Percentiles rank a stretch among this genome's conserved stretches.
Evolutionary conservation across 1,139 yeast genomes (phyloP).

Genomic region (Casaregolazyma lundiana): DNA sequence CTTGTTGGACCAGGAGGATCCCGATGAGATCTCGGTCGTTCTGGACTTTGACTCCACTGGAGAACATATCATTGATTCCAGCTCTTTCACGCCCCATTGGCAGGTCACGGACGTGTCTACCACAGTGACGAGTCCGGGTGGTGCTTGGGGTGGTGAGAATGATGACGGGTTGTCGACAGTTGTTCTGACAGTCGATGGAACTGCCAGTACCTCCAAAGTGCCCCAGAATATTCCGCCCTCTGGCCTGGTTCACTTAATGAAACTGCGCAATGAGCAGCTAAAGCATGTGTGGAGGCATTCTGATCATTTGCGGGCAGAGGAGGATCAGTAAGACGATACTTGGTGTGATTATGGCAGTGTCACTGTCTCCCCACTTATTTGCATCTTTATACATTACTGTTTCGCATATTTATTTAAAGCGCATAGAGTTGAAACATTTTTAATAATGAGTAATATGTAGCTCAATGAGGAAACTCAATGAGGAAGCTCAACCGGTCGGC

Average conservation of each 20-base stretch:
- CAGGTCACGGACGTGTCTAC: conserved; percentile 28
- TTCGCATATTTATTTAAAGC: too few species aligned
- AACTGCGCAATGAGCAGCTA: conserved; percentile 24
- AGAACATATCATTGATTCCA: conserved; percentile 24
- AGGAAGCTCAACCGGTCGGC: too few species aligned
- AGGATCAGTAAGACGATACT: background rate
- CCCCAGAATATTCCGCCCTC: conserved; percentile 2
- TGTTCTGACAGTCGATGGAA: conserved; percentile 22
- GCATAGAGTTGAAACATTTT: too few species aligned
- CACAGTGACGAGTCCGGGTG: conserved; percentile 18
- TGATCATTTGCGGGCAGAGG: too few species aligned
- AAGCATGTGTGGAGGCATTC: conserved; percentile 8
- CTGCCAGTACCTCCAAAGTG: conserved; percentile 14
- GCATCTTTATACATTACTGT: too few species aligned
- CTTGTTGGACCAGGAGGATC: conserved; percentile 27
- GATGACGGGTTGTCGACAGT: conserved; percentile 15
- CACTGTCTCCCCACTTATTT: too few species aligned
- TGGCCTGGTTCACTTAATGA: conserved; percentile 19
- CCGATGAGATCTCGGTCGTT: conserved; percentile 32
- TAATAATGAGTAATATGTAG: too few species aligned
- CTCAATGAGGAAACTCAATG: too few species aligned
- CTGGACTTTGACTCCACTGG: conserved; percentile 37
- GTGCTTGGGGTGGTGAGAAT: conserved; percentile 15
- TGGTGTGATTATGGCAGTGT: too few species aligned
- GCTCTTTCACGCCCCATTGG: conserved; percentile 38